phyloP scores from a whole-genome alignment of 164 flowering plant species.

The Dillenia suffruticosa region DNA sequence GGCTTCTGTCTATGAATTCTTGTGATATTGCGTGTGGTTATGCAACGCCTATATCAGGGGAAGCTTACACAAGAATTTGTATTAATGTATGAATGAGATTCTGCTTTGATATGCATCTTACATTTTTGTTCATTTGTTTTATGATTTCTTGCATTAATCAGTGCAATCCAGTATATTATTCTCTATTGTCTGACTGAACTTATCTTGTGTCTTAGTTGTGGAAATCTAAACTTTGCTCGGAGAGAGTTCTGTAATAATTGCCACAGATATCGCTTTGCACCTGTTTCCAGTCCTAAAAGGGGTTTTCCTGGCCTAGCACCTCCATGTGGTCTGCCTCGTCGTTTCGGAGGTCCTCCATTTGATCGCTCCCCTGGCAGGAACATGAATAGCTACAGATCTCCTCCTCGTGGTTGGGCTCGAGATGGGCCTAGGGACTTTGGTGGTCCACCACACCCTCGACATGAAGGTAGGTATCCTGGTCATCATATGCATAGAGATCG shows the following conservation, averaged over 20 bases:
- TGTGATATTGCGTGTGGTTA: too few species aligned
- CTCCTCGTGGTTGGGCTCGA: slow-evolving; percentile 66
- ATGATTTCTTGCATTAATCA: background rate
- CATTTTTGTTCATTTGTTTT: background rate
- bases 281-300: slow-evolving; percentile 56
- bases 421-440: slow-evolving; percentile 61
- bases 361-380: slow-evolving; percentile 60
- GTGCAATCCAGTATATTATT: background rate
- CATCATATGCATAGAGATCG: slow-evolving; percentile 48
- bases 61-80: too few species aligned
- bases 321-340: slow-evolving; percentile 40
- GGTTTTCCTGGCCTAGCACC: slow-evolving; percentile 52
- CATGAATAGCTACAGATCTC: slow-evolving; percentile 64
- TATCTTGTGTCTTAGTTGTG: slow-evolving; percentile 45
- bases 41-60: too few species aligned
- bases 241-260: slow-evolving; percentile 80
- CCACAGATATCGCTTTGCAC: slow-evolving; percentile 47
- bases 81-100: too few species aligned
- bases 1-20: too few species aligned
- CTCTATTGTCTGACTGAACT: background rate
- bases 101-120: too few species aligned
- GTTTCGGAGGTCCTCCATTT: slow-evolving; percentile 51
- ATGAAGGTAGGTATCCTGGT: slow-evolving; percentile 63
- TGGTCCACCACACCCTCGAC: slow-evolving; percentile 44
- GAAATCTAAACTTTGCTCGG: slow-evolving; percentile 84